phyloP scores from a whole-genome alignment of 345 rosid genomes.

The Cardamine chenopodiifolia region DNA sequence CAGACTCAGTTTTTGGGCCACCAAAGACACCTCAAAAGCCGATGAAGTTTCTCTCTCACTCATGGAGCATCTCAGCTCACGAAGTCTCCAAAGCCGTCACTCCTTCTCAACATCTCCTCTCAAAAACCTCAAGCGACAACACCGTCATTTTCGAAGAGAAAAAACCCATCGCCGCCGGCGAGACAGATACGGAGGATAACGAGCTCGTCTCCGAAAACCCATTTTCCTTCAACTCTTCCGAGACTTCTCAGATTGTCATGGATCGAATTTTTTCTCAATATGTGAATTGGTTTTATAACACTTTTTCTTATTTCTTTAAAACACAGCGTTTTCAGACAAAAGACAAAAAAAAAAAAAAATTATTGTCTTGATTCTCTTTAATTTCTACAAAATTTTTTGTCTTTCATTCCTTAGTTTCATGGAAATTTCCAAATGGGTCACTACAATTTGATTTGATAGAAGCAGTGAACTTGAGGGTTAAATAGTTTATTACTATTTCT shows the following conservation, averaged over 20 bases:
- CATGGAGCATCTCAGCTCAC: constrained; percentile 89
- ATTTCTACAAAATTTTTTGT: too few relatives aligned
- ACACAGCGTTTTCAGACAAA: constrained; percentile 31
- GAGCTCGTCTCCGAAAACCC: constrained; percentile 67
- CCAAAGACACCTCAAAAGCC: constrained; percentile 89
- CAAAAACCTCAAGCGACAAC: constrained; percentile 41
- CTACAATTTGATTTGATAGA: too few relatives aligned
- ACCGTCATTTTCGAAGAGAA: constrained; percentile 55
- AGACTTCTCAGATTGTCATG: constrained; percentile 87
- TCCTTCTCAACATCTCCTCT: constrained; percentile 17
- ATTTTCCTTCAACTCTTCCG: constrained; percentile 80
- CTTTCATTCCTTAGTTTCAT: background rate
- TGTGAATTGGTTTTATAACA: constrained; percentile 53
- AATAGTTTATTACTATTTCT: too few relatives aligned
- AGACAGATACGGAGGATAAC: constrained; percentile 54
- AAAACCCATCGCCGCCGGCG: constrained; percentile 41
- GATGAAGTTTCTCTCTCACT: constrained; percentile 93
- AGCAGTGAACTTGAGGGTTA: too few relatives aligned
- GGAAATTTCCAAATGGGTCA: constrained; percentile 4
- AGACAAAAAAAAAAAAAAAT: background rate
- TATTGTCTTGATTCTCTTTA: constrained; percentile 19
- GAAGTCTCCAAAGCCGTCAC: constrained; percentile 73
- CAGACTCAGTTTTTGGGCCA: constrained; percentile 60
- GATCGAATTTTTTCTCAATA: constrained; percentile 92
- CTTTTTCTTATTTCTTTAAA: constrained; percentile 9